A percentile compares a stretch with the other conserved stretches of the same genome.
Conservation (phyloP, 176 grass and related monocot species). For the Bromus sterilis region DNA sequence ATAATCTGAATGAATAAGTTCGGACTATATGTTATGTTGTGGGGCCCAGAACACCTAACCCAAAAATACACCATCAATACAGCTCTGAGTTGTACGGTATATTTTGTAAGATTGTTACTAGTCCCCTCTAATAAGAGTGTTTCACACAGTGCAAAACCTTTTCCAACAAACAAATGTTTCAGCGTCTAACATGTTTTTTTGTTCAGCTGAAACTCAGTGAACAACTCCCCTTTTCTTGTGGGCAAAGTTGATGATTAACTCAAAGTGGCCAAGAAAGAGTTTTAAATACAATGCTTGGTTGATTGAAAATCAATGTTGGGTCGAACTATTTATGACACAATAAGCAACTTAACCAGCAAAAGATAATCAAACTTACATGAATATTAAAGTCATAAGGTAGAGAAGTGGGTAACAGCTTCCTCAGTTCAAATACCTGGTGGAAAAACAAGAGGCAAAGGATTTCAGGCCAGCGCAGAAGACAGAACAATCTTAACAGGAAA, state of each 20-base stretch:
- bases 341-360: slow-evolving; percentile 11
- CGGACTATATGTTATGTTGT: not conserved
- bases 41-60: not conserved
- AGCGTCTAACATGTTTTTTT: not conserved
- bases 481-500: not conserved
- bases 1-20: not conserved
- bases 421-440: slow-evolving; percentile 79
- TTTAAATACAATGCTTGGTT: not conserved
- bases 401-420: slow-evolving; percentile 93
- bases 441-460: slow-evolving; percentile 27
- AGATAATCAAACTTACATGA: slow-evolving; percentile 65
- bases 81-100: not conserved
- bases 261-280: not conserved
- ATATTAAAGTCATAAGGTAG: slow-evolving; percentile 95
- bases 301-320: not conserved
- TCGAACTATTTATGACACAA: not conserved
- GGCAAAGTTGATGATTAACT: not conserved
- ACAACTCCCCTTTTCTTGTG: not conserved
- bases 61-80: not conserved
- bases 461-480: not conserved
- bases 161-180: not conserved
- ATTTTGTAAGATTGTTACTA: not conserved
- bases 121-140: not conserved
- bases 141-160: not conserved
- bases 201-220: not conserved